phyloP scores from a whole-genome alignment of 106 monocot species.

The Ottelia alismoides region DNA sequence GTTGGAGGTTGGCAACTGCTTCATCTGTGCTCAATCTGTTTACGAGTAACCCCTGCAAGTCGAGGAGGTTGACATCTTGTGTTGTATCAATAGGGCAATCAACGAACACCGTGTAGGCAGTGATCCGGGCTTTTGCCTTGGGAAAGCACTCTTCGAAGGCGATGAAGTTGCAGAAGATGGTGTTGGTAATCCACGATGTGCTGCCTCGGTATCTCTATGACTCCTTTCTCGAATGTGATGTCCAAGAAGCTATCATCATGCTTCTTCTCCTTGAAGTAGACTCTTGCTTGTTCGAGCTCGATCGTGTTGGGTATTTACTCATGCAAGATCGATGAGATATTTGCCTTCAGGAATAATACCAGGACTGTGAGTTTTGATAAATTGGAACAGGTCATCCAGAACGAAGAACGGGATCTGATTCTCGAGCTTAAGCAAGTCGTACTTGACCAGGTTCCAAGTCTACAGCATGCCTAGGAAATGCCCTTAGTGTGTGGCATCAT shows the following conservation, averaged over 20 bases:
- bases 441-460: neutral
- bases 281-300: conserved; percentile 10
- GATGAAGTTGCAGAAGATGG: conserved; percentile 19
- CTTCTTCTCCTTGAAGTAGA: conserved; percentile 12
- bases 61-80: neutral
- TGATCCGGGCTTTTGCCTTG: neutral
- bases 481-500: too few relatives aligned
- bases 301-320: conserved; percentile 7
- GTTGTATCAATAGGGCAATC: neutral
- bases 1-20: neutral
- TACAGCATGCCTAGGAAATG: too few relatives aligned
- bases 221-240: conserved; percentile 14
- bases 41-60: neutral
- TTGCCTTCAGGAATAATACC: too few relatives aligned
- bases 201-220: conserved; percentile 16
- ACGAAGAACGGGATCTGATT: conserved; percentile 33
- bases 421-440: conserved; percentile 24
- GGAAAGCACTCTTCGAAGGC: conserved; percentile 27
- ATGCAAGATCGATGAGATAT: too few relatives aligned
- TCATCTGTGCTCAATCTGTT: neutral
- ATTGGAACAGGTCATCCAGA: neutral
- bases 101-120: conserved; percentile 1
- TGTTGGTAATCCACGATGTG: conserved; percentile 2
- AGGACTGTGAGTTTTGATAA: neutral
- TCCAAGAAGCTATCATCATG: conserved; percentile 8